Base-by-base conservation (phyloP, 768 basidiomycete species). In the Auricularia cornea region DNA sequence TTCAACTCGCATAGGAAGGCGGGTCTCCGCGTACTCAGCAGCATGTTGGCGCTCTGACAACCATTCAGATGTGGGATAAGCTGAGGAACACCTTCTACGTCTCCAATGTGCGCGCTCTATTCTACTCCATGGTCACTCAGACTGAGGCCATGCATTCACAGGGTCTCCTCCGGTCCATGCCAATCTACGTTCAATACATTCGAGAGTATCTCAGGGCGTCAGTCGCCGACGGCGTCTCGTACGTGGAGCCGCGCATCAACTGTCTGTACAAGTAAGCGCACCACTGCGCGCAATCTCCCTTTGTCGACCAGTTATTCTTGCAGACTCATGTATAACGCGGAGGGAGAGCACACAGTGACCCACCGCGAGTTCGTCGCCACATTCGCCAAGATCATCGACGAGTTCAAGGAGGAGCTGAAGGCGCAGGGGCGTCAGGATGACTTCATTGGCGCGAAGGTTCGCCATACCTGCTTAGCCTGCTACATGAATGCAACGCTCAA, bases 1-100 rank as follows among this genome's bases (percentile, higher is more conserved):
- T 86, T 90, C 65, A 88, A 89, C 60, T 89, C 87, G 3, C 78
- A 85, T 11, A 74, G 78, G 2, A 88, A 89, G 81, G 89, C 84
- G 61, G 11, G 68, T 40, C 26, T 26, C 12, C 56, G 33, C 20
- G 59, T 51, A 4, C 30, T n/a, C 18, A 63, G 23, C 11, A 14
- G 48, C 8, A 33, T 52, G 18, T 44, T 28, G 23, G 26, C 31
- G 18, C 32, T 14, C 41, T 14, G 26, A 60, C n/a, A 61, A 38
- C 62, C 26, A 40, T 61, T 38, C 63, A 90, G 89, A 91, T 92
- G 59, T 92, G 90, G 90, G 71, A 82, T 52, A 89, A 89, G 66
- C 92, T 92, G 69, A 67, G 69, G 18, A 83, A 76, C 68, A 85
- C 81, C 0, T 85, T 85, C 66, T 31, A 59, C 0, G 79, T 83